These are phyloP conservation scores for Aspergillus fructus DNA, from an alignment of 2,329 filamentous ascomycete species.

Conservation along the genomic window DNA sequence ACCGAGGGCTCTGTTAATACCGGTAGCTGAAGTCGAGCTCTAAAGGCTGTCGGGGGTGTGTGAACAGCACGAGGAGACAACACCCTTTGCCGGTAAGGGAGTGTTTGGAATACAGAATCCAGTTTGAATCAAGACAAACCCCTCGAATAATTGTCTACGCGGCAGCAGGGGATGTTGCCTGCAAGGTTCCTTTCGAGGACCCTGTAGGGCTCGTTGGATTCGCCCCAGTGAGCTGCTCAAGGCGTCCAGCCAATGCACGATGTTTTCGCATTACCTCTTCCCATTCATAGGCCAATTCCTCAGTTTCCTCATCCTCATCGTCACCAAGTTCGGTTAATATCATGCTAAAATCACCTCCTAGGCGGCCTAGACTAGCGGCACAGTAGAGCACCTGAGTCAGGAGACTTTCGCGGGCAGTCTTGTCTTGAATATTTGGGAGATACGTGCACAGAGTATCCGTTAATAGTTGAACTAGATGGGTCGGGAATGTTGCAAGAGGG, in stretches of 20 bases:
- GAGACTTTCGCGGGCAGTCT: constrained; percentile 77
- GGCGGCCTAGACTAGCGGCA: constrained; percentile 80
- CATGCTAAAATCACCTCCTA: constrained; percentile 91
- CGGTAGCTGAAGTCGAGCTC: background rate
- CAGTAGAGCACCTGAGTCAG: constrained; percentile 92
- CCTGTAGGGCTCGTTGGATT: constrained; percentile 15
- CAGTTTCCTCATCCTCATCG: constrained; percentile 41
- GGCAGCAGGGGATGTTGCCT: constrained; percentile 16
- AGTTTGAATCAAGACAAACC: background rate
- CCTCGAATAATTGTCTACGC: background rate
- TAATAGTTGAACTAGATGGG: constrained; percentile 78
- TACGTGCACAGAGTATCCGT: constrained; percentile 73
- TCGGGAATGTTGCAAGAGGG: constrained; percentile 77
- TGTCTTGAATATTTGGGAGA: constrained; percentile 77
- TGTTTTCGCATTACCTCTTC: constrained; percentile 87
- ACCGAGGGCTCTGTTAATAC: background rate
- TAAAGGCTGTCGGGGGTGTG: background rate
- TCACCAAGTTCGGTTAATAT: constrained; percentile 66
- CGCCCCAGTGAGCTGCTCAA: constrained; percentile 41
- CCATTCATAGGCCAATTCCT: constrained; percentile 64
- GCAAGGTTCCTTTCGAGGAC: constrained; percentile 18
- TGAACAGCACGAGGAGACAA: background rate
- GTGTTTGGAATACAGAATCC: background rate
- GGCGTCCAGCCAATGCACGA: constrained; percentile 73
- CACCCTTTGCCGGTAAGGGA: background rate